Percentiles rank a stretch among this genome's conserved stretches.
Conservation (phyloP, 257 asterid species). For the Pogostemon cablin region DNA sequence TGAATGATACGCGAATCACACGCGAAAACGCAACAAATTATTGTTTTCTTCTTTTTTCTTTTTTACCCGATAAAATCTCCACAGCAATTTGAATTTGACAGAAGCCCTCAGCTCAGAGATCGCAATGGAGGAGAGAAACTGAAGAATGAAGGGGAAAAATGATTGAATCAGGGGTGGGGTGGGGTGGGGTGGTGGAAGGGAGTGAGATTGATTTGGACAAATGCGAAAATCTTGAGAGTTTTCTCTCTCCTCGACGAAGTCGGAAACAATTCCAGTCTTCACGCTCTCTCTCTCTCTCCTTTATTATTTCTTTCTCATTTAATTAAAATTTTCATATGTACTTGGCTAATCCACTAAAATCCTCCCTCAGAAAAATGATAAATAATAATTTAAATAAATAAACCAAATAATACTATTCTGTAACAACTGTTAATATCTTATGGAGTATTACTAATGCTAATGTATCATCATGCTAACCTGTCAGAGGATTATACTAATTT, state of each 20-base stretch:
- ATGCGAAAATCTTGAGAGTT: slow-evolving; percentile 28
- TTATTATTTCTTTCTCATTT: slow-evolving; percentile 5
- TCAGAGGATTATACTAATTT: background rate
- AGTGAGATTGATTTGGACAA: slow-evolving; percentile 38
- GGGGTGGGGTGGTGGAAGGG: slow-evolving; percentile 34
- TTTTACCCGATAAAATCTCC: slow-evolving; percentile 35
- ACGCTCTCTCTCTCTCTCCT: slow-evolving; percentile 37
- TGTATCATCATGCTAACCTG: background rate
- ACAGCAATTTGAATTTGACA: slow-evolving; percentile 19
- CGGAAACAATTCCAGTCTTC: slow-evolving; percentile 35
- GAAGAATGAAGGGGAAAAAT: slow-evolving; percentile 19
- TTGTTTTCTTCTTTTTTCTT: background rate
- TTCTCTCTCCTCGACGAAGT: slow-evolving; percentile 38
- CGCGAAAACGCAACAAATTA: background rate
- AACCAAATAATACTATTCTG: too few species aligned
- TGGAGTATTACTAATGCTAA: too few species aligned
- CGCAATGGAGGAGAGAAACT: slow-evolving; percentile 38
- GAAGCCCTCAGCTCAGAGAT: slow-evolving; percentile 37
- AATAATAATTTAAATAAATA: too few species aligned
- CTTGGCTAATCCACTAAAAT: background rate
- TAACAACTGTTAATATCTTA: background rate
- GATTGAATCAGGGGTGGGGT: slow-evolving; percentile 33
- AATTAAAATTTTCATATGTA: background rate
- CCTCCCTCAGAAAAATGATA: too few species aligned
- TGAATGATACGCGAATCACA: slow-evolving; percentile 33